Evolutionary conservation across 129 eudicot genomes (phyloP).

Genomic region (Chrysanthemum seticuspe): DNA sequence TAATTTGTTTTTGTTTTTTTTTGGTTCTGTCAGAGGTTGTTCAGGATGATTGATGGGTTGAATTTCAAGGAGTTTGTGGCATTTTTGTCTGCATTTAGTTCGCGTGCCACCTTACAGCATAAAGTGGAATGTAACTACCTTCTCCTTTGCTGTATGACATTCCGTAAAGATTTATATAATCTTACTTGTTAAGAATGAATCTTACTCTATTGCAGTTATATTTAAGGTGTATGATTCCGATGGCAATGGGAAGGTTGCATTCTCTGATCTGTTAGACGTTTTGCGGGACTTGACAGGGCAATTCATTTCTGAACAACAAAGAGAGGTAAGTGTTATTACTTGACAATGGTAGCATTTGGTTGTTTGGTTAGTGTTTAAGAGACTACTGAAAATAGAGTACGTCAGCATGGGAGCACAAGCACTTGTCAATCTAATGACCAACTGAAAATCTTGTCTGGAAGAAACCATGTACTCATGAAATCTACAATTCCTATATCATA

Average conservation of each 20-base stretch:
- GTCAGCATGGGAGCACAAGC: too few relatives aligned
- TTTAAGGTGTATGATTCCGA: slow-evolving; percentile 90
- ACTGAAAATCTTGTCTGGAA: too few relatives aligned
- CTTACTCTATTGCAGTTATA: slow-evolving; percentile 45
- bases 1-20: slow-evolving; percentile 9
- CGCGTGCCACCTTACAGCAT: slow-evolving; percentile 82
- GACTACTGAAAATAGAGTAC: too few relatives aligned
- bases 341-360: neutral
- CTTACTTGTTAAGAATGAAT: neutral
- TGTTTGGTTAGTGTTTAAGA: slow-evolving; percentile 2
- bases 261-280: slow-evolving; percentile 75
- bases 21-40: slow-evolving; percentile 51
- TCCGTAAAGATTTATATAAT: slow-evolving; percentile 11
- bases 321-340: slow-evolving; percentile 55
- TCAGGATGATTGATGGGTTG: slow-evolving; percentile 87
- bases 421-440: too few relatives aligned
- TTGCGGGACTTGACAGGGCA: slow-evolving; percentile 82
- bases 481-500: too few relatives aligned
- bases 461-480: too few relatives aligned
- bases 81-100: slow-evolving; percentile 89
- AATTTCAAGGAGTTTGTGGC: slow-evolving; percentile 90
- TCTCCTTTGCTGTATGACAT: neutral
- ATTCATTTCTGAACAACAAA: slow-evolving; percentile 79
- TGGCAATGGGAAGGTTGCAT: slow-evolving; percentile 83
- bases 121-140: slow-evolving; percentile 74